These are phyloP conservation scores for Vitis hybrid DNA, from an alignment of 177 flowering plant species.

Conservation along the genomic window DNA sequence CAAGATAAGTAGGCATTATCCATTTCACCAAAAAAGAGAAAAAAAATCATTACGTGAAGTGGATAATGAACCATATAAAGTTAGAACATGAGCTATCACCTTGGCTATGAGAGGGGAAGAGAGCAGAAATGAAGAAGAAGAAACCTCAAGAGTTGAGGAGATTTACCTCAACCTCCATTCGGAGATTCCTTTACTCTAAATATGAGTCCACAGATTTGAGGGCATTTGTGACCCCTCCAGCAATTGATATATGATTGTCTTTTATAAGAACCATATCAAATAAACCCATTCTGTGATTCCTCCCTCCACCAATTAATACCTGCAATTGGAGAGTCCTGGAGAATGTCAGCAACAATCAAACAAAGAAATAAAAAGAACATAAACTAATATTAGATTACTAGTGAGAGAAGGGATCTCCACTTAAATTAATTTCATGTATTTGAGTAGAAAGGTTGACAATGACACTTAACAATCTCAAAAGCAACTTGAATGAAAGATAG, in stretches of 20 bases:
- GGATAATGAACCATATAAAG: not conserved
- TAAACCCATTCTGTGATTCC: slow-evolving; percentile 90
- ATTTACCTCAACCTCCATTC: slow-evolving; percentile 85
- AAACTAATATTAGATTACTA: slow-evolving; percentile 6
- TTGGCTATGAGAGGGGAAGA: no score
- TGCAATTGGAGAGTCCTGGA: slow-evolving; percentile 18
- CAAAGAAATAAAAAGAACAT: slow-evolving; percentile 6
- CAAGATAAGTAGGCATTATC: not conserved
- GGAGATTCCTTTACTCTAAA: slow-evolving; percentile 59
- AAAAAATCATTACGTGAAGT: not conserved
- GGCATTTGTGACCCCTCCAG: slow-evolving; percentile 78
- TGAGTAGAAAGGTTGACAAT: no score
- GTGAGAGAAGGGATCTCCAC: slow-evolving; percentile 45
- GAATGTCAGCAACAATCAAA: slow-evolving; percentile 7
- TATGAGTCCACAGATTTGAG: slow-evolving; percentile 71
- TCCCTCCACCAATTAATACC: slow-evolving; percentile 95
- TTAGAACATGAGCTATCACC: not conserved
- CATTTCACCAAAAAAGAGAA: not conserved
- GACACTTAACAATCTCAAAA: no score
- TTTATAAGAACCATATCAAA: slow-evolving; percentile 97
- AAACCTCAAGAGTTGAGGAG: slow-evolving; percentile 7
- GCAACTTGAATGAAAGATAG: no score
- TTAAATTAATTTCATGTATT: no score
- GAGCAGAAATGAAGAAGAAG: not conserved
- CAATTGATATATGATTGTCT: slow-evolving; percentile 88